A percentile compares a stretch with the other conserved stretches of the same genome.
Evolutionary conservation across 208 protist genomes (phyloP).

Genomic region (Trypanosoma brucei): DNA sequence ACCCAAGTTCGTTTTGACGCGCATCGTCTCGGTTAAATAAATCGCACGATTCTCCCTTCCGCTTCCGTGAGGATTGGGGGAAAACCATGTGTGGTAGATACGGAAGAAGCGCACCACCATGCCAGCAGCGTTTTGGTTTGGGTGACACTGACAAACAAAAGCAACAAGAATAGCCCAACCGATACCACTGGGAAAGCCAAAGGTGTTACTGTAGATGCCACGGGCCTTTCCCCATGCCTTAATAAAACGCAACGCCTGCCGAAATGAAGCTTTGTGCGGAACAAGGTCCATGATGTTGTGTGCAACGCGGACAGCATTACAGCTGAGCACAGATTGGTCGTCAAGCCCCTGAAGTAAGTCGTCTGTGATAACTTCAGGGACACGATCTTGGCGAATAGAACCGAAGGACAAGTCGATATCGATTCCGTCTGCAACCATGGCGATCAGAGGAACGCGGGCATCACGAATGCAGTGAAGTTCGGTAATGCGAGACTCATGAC

Average conservation of each 20-base stretch:
- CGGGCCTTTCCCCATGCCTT: slow-evolving; percentile 96
- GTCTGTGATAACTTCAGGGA: slow-evolving; percentile 93
- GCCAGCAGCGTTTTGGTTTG: slow-evolving; percentile 90
- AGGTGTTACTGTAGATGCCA: slow-evolving; percentile 95
- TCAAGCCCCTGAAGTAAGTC: slow-evolving; percentile 91
- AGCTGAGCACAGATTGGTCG: slow-evolving; percentile 90
- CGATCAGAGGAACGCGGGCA: slow-evolving; percentile 96
- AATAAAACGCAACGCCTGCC: slow-evolving; percentile 93
- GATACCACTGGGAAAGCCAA: slow-evolving; percentile 97
- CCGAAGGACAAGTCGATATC: slow-evolving; percentile 97
- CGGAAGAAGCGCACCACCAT: slow-evolving; percentile 95
- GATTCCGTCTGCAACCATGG: slow-evolving; percentile 93
- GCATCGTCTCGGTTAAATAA: slow-evolving; percentile 81
- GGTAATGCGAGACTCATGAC: slow-evolving; percentile 69
- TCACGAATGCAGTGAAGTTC: slow-evolving; percentile 90
- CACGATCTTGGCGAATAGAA: slow-evolving; percentile 75
- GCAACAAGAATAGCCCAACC: slow-evolving; percentile 96
- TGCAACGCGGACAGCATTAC: slow-evolving; percentile 96
- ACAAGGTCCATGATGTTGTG: slow-evolving; percentile 96
- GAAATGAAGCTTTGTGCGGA: slow-evolving; percentile 93
- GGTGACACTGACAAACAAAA: slow-evolving; percentile 97
- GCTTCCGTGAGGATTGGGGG: slow-evolving; percentile 77
- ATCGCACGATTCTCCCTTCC: slow-evolving; percentile 84
- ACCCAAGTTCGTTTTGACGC: slow-evolving; percentile 62
- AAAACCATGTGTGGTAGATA: slow-evolving; percentile 90